Evolutionary conservation across 2,329 filamentous ascomycete species (phyloP), one percentile per base, ranked within the genome.

Genomic region (Dactylonectria estremocensis): DNA sequence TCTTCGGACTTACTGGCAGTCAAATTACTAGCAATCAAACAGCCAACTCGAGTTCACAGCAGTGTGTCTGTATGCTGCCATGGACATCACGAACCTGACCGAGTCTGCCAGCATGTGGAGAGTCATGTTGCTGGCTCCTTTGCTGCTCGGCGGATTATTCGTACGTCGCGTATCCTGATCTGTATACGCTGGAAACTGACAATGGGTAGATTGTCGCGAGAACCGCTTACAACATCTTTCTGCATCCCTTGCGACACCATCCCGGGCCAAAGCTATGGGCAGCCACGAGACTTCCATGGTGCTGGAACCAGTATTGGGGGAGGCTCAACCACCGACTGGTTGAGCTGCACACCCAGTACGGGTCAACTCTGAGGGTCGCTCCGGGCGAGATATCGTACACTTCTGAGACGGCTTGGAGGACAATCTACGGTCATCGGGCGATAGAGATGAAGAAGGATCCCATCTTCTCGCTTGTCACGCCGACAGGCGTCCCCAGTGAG

Each of bases 401-500:
- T n/a, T 69, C 69, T 2, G 61, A 56, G 18, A 61, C 61, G 9
- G 69, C 71, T 7, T 72, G 71, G 69, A 70, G 68, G 56, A 57
- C 55, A 1, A 73, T 73, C 2, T 73, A 73, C 24, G 69, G 71
- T 0, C 67, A 73, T 11, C 35, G 64, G 3, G 35, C 64, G 7
- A 28, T 70, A 11, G 71, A 73, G 45, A 72, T 73, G 71, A 59
- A 24, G 37, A 73, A 73, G 40, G 69, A 73, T 10, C 64, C 71
- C 0, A 63, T 72, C n/a, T 73, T 73, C 13, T 73, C 68, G 1
- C 69, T 73, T 6, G 56, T 50, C 2, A 73, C 71, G 9, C 71
- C 69, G 1, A 73, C 71, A 0, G 71, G 71, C 0, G 69, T 73
- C 13, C 71, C 69, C 2, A 73, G 71, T 72, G 37, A 60, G 69